These are phyloP conservation scores for Globisporangium okanoganense DNA, from an alignment of 352 stramenopile genomes.

Conservation along the genomic window DNA sequence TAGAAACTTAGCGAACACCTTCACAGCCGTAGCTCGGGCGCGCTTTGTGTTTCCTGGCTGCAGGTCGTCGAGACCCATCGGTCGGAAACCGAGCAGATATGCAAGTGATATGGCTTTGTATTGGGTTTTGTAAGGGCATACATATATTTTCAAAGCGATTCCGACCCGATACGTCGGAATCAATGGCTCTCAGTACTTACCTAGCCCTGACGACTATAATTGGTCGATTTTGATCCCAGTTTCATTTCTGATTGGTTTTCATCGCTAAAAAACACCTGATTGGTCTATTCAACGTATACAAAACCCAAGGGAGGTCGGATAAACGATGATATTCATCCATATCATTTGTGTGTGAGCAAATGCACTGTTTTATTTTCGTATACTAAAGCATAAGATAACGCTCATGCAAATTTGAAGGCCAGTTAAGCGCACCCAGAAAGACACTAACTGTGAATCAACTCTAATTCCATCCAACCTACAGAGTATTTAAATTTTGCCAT, in stretches of 20 bases:
- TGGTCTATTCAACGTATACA: not conserved
- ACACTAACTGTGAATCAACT: no score
- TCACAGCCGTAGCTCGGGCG: not conserved
- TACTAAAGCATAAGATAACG: no score
- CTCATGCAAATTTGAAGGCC: no score
- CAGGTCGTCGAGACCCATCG: not conserved
- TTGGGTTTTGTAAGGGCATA: not conserved
- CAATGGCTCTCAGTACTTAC: not conserved
- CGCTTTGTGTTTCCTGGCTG: conserved; percentile 1
- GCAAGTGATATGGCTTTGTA: not conserved
- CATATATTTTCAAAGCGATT: not conserved
- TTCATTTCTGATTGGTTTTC: not conserved
- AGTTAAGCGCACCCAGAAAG: no score
- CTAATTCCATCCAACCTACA: no score
- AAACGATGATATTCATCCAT: no score
- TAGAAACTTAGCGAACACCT: not conserved
- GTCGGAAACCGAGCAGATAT: not conserved
- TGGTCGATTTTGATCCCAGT: not conserved
- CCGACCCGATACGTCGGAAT: not conserved
- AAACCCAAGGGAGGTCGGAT: not conserved
- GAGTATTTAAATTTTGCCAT: no score
- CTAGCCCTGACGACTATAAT: not conserved
- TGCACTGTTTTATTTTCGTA: no score
- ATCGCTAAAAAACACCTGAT: no score
- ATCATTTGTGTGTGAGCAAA: no score